Conservation (phyloP, 306 rosid species). For the Begonia fuchsioides region DNA sequence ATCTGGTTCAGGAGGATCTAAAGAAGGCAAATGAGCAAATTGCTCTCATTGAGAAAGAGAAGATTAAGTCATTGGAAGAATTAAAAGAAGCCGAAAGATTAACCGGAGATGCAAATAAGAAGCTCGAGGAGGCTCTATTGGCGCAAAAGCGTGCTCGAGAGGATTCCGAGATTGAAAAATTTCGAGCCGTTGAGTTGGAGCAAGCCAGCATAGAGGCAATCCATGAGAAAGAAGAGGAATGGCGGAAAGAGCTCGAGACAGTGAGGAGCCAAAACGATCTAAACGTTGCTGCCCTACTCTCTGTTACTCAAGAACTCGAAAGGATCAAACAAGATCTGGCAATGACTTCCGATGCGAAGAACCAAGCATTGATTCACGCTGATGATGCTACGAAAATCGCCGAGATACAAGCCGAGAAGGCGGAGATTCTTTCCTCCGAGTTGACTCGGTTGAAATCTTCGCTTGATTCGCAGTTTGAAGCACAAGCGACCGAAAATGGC, state of each 20-base stretch:
- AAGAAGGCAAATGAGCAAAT: conserved; percentile 81
- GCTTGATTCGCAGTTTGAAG: conserved; percentile 67
- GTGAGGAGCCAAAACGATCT: conserved; percentile 78
- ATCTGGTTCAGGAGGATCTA: conserved; percentile 64
- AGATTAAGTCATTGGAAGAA: conserved; percentile 46
- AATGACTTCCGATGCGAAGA: conserved; percentile 82
- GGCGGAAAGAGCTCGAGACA: conserved; percentile 73
- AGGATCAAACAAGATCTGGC: conserved; percentile 56
- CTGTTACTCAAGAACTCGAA: conserved; percentile 79
- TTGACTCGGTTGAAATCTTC: conserved; percentile 44
- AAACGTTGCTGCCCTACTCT: conserved; percentile 67
- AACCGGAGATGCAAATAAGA: conserved; percentile 72
- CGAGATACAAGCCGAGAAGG: conserved; percentile 73
- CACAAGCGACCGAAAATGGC: conserved; percentile 40
- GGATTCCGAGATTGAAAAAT: conserved; percentile 81
- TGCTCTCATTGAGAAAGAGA: conserved; percentile 57
- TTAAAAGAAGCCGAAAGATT: conserved; percentile 70
- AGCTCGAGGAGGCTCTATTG: conserved; percentile 71
- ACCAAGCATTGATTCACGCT: conserved; percentile 86
- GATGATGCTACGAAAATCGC: conserved; percentile 91
- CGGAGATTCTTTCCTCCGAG: conserved; percentile 63
- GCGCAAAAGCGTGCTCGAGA: conserved; percentile 87
- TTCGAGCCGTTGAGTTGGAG: conserved; percentile 92
- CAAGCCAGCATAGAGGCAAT: conserved; percentile 86
- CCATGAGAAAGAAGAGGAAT: conserved; percentile 75